A percentile compares a stretch with the other conserved stretches of the same genome.
Conservation (phyloP, 495 filamentous ascomycete species). For the Neurospora tetrasperma region DNA sequence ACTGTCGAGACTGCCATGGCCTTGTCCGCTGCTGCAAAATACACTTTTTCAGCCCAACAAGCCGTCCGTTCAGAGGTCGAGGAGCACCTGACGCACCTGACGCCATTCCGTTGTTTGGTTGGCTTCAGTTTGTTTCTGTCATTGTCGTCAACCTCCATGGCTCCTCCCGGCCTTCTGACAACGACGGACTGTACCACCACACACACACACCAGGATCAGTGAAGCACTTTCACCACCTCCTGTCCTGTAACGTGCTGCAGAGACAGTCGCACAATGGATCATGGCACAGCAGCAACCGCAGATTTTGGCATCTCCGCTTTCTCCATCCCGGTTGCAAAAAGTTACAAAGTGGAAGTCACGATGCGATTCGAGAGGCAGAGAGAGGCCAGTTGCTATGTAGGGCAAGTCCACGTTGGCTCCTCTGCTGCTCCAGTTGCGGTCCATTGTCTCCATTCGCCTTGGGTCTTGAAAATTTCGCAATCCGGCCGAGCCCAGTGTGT, state of each 20-base stretch:
- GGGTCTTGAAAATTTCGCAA: background rate
- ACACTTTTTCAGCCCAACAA: background rate
- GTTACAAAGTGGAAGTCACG: background rate
- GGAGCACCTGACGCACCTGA: background rate
- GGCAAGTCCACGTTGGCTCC: background rate
- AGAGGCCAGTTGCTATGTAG: background rate
- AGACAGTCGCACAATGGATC: background rate
- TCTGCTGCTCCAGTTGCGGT: background rate
- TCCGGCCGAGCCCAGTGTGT: background rate
- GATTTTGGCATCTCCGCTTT: slow-evolving; percentile 1
- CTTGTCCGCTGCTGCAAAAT: background rate
- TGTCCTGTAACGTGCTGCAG: background rate
- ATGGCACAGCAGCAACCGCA: background rate
- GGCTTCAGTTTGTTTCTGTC: background rate
- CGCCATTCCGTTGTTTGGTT: background rate
- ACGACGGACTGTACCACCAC: background rate
- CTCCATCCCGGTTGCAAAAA: background rate
- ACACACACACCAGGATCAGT: background rate
- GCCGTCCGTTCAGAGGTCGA: background rate
- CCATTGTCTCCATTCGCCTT: background rate
- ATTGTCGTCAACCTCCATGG: background rate
- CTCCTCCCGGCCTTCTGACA: background rate
- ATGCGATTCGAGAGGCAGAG: background rate
- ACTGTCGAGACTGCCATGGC: background rate
- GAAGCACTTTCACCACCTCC: background rate